Conservation (phyloP, 2,329 filamentous ascomycete species). For the Monosporascus sp. region DNA sequence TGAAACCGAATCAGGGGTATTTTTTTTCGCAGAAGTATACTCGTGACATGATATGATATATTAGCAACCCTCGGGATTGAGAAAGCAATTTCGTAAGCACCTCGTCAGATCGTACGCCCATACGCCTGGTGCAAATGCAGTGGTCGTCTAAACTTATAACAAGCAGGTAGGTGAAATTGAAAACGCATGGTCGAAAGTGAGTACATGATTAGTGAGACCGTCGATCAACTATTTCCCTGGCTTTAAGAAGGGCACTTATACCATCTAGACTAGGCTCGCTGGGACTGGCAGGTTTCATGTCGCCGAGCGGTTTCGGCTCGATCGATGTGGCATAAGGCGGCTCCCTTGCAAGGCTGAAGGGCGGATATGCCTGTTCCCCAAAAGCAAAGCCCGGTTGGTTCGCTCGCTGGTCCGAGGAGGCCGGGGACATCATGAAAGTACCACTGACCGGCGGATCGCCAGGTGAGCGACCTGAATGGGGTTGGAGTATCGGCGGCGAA, state of each 20-base stretch:
- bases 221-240: constrained; percentile 54
- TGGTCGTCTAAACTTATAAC: background rate
- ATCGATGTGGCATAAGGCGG: constrained; percentile 5
- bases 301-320: constrained; percentile 7
- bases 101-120: background rate
- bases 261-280: constrained; percentile 42
- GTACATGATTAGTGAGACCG: constrained; percentile 12
- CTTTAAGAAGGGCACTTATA: constrained; percentile 53
- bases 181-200: background rate
- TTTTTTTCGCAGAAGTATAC: background rate
- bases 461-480: constrained; percentile 10
- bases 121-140: background rate
- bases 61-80: background rate
- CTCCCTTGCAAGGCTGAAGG: constrained; percentile 4
- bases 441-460: background rate
- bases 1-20: background rate
- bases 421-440: background rate
- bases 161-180: background rate
- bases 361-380: background rate
- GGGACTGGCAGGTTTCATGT: constrained; percentile 6
- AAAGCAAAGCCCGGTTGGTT: background rate
- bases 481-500: constrained; percentile 10
- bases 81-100: background rate
- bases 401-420: background rate
- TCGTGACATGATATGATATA: background rate